Evolutionary conservation across 306 rosid species (phyloP).

Genomic region (Cucurbita argyrosperma): DNA sequence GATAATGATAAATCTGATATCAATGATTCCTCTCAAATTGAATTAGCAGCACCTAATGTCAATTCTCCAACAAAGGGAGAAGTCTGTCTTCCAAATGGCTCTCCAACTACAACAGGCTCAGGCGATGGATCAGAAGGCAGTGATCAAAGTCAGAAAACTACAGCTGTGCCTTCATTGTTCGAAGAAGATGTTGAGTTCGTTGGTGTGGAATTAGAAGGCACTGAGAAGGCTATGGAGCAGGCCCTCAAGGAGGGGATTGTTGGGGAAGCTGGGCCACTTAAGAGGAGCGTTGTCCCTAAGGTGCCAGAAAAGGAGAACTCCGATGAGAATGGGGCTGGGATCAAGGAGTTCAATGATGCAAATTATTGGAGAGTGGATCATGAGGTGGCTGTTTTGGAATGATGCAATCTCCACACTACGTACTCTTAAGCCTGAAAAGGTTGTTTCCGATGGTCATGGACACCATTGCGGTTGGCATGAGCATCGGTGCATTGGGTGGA

Average conservation of each 20-base stretch:
- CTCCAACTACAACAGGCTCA: slow-evolving; percentile 27
- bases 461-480: slow-evolving; percentile 26
- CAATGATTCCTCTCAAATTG: slow-evolving; percentile 22
- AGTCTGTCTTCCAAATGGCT: slow-evolving; percentile 47
- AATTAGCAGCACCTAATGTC: slow-evolving; percentile 26
- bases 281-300: slow-evolving; percentile 45
- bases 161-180: slow-evolving; percentile 61
- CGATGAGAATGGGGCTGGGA: slow-evolving; percentile 57
- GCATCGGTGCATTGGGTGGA: slow-evolving; percentile 22
- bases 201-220: slow-evolving; percentile 86
- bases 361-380: slow-evolving; percentile 99
- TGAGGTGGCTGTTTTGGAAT: slow-evolving; percentile 82
- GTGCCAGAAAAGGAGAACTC: slow-evolving; percentile 54
- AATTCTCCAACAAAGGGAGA: slow-evolving; percentile 30
- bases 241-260: slow-evolving; percentile 97
- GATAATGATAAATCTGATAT: slow-evolving; percentile 37
- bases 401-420: slow-evolving; percentile 2
- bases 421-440: neutral
- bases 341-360: slow-evolving; percentile 85
- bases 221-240: slow-evolving; percentile 95
- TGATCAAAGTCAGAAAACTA: slow-evolving; percentile 34
- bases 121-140: slow-evolving; percentile 27
- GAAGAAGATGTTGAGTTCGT: slow-evolving; percentile 96
- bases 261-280: slow-evolving; percentile 98
- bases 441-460: slow-evolving; percentile 3